Base-by-base conservation (phyloP, 192 early-diverging fungal genomes). In the Podochytrium sp. region DNA sequence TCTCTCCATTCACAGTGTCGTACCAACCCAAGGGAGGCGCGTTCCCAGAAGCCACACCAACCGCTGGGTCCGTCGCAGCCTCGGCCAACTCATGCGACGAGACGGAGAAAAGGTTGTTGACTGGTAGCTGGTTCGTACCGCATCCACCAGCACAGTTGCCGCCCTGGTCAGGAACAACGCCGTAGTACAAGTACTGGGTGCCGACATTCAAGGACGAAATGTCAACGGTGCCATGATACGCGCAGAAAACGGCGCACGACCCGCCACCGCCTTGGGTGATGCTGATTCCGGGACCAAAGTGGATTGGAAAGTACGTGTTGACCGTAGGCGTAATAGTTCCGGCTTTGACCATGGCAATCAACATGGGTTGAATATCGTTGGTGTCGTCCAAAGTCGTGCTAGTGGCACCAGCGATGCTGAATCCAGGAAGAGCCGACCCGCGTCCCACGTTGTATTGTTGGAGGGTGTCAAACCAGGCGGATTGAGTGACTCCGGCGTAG, bases 21-120 rank as follows among this genome's bases (percentile, higher is more conserved):
- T 80, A 80, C 79, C 79, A 80, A 18, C 53, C 71, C 38, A 77
- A 71, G 7, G 74, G 74, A 2, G 63, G 20, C 14, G 14, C 34
- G 16, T 47, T 29, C n/a, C 16, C 52, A 23, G 57, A 63, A 12
- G 73, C 73, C 25, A 73, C n/a, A 27, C 74, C 79, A 55, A 77
- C 75, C 2, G 60, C 75, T 25, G 79, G 53, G 51, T 80, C 79
- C 32, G 79, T 80, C 12, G 38, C 40, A 43, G 42, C 72, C 66
- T 80, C 79, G 18, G 67, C 57, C 20, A 79, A 59, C 59, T 80
- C 76, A 63, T 80, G 79, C 18, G 69, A 74, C 12, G 79, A 14
- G 25, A 79, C 71, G n/a, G 75, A 73, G 73, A 72, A 80, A 30
- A 79, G 20, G 58, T 73, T 75, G 51, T 79, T 72, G 37, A 77